Evolutionary conservation across 768 basidiomycete genomes (phyloP).

Genomic region (Cystobasidiopsis lactophilus): DNA sequence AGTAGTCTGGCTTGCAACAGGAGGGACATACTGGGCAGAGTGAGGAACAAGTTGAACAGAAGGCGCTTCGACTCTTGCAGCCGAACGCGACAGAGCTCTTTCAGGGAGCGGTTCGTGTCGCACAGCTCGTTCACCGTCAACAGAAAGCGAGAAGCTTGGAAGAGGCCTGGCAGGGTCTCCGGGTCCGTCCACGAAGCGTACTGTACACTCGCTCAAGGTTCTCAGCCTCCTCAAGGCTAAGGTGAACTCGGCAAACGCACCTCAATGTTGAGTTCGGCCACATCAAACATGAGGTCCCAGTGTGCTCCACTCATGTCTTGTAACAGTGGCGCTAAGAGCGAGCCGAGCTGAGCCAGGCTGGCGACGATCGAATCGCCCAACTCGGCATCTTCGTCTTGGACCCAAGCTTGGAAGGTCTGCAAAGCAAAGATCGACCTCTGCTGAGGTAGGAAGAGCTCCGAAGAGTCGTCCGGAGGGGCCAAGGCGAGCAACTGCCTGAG

Average conservation of each 20-base stretch:
- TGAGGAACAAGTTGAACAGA: no score
- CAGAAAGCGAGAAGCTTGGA: constrained; percentile 46
- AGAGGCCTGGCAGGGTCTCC: constrained; percentile 39
- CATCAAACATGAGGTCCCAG: constrained; percentile 81
- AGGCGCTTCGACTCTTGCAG: constrained; percentile 32
- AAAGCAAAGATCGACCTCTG: constrained; percentile 67
- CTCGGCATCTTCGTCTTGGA: constrained; percentile 38
- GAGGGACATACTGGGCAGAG: no score
- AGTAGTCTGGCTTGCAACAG: constrained; percentile 15
- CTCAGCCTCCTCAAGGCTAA: not conserved
- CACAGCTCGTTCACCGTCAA: constrained; percentile 46
- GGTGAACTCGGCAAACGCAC: constrained; percentile 27
- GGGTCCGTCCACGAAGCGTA: constrained; percentile 39
- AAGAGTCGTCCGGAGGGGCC: constrained; percentile 57
- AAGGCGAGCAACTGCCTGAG: constrained; percentile 47
- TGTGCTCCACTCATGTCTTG: constrained; percentile 68
- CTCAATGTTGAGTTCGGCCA: constrained; percentile 72
- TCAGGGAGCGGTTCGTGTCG: constrained; percentile 47
- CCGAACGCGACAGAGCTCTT: constrained; percentile 44
- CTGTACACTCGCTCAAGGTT: constrained; percentile 24
- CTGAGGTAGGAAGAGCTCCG: constrained; percentile 62
- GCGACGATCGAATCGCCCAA: constrained; percentile 30
- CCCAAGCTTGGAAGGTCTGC: constrained; percentile 67
- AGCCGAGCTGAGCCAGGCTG: constrained; percentile 33
- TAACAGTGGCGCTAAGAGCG: constrained; percentile 58